A percentile compares a stretch with the other conserved stretches of the same genome.
Conservation (phyloP, 2,329 filamentous ascomycete species). For the Paecilomyces formosus region DNA sequence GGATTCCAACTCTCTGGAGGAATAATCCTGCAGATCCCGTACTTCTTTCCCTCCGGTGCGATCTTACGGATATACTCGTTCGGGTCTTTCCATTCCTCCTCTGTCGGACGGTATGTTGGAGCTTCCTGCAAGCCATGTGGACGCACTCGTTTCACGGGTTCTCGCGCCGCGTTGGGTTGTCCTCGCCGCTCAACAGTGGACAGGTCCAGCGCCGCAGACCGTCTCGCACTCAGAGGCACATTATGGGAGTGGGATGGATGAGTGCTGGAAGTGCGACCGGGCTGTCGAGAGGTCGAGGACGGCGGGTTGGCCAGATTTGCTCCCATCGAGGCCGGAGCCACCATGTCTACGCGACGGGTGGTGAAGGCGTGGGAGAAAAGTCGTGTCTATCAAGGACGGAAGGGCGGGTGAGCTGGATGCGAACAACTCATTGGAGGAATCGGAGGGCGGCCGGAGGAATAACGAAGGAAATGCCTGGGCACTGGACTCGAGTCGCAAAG, state of each 20-base stretch:
- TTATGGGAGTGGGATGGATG: conserved; percentile 39
- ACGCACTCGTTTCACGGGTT: conserved; percentile 67
- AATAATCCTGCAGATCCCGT: conserved; percentile 91
- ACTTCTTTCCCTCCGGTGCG: conserved; percentile 73
- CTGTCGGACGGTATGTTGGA: conserved; percentile 80
- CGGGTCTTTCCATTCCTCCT: conserved; percentile 91
- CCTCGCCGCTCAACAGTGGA: conserved; percentile 87
- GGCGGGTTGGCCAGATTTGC: conserved; percentile 26
- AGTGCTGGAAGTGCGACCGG: conserved; percentile 34
- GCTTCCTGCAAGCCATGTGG: conserved; percentile 83
- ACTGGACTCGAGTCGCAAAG: neutral
- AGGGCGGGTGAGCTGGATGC: conserved; percentile 19
- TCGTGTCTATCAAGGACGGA: conserved; percentile 18
- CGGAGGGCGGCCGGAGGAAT: neutral
- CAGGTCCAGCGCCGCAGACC: conserved; percentile 67
- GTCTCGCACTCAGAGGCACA: conserved; percentile 57
- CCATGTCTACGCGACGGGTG: conserved; percentile 28
- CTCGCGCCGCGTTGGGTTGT: conserved; percentile 67
- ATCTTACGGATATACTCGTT: conserved; percentile 93
- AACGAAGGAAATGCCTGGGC: neutral
- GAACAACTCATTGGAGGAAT: conserved; percentile 25
- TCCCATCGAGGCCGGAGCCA: conserved; percentile 38
- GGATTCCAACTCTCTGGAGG: conserved; percentile 93
- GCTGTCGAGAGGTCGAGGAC: conserved; percentile 23
- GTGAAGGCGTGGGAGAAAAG: conserved; percentile 8